Evolutionary conservation across 257 asterid genomes (phyloP), one percentile per base, ranked within the genome.

Genomic region (Leonotis leonurus): DNA sequence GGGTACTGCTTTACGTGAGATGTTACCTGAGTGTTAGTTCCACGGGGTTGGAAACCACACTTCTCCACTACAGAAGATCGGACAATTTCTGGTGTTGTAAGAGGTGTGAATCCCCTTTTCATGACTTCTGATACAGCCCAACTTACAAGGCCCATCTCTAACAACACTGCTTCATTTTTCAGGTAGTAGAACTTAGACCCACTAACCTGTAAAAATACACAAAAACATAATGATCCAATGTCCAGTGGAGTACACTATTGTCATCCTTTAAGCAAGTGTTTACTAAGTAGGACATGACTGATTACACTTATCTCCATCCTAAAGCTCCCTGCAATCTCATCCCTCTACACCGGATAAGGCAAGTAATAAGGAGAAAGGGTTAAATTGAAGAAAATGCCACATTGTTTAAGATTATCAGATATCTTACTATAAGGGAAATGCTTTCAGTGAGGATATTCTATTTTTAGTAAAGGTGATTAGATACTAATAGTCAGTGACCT

Each of bases 31-130:
- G 99, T 89, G 77, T 89, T 93, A 13, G 94, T 71, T 69, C 97
- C 99, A 32, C 96, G 96, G 49, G 99, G 99, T 81, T 87, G 99
- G 73, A 93, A 93, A 44, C 97, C 99, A 35, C 99, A 93, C 75
- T 93, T 93, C 75, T 93, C 97, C 43, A 93, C 86, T 49, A 89
- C 82, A 41, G 99, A 85, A 48, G 99, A 93, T 53, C 96, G 78
- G 9, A 89, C 97, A 37, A 93, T 80, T 81, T 93, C 99, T 62
- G 99, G 99, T 2, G 96, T 87, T 26, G 80, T 85, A 52, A 93
- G 92, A 68, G 97, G 99, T 40, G 78, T 81, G 77, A 87, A 93
- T 21, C 99, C 99, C 68, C 78, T 80, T 72, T 83, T 87, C 96
- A 87, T 83, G 66, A 83, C 97, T 80, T 93, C 95, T 0, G 91